Percentiles rank a stretch among this genome's conserved stretches.
These are phyloP conservation scores for Fonsecaea nubica DNA, from an alignment of 2,329 filamentous ascomycete species.

Conservation along the genomic window DNA sequence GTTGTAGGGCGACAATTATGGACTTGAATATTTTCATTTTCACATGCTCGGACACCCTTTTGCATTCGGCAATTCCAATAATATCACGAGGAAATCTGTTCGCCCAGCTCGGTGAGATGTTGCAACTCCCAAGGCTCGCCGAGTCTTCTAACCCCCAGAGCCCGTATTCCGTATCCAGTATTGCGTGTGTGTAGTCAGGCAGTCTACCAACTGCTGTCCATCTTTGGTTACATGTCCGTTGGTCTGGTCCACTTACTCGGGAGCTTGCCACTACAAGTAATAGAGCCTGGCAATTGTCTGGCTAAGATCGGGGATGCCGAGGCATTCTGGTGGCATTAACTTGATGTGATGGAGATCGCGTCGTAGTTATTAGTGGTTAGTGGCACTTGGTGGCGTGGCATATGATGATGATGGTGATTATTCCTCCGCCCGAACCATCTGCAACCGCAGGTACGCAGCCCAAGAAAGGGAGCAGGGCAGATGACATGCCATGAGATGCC, in stretches of 20 bases:
- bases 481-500: not conserved
- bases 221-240: constrained; percentile 8
- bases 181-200: not conserved
- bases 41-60: constrained; percentile 20
- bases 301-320: constrained; percentile 17
- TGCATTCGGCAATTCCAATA: not conserved
- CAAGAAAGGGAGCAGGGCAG: not conserved
- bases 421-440: not conserved
- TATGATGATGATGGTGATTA: not conserved
- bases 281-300: constrained; percentile 9
- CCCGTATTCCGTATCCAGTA: not conserved
- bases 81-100: not conserved
- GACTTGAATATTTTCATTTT: constrained; percentile 23
- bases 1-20: not conserved
- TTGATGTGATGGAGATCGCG: too few species aligned
- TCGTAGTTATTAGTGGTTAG: too few species aligned
- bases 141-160: not conserved
- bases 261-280: not conserved
- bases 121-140: not conserved
- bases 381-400: not conserved
- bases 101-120: not conserved
- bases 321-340: not conserved
- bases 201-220: not conserved
- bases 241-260: not conserved
- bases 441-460: not conserved